Percentiles rank a stretch among this genome's conserved stretches.
phyloP scores from a whole-genome alignment of 2,329 filamentous ascomycete genomes.

The Penicillium sp. region DNA sequence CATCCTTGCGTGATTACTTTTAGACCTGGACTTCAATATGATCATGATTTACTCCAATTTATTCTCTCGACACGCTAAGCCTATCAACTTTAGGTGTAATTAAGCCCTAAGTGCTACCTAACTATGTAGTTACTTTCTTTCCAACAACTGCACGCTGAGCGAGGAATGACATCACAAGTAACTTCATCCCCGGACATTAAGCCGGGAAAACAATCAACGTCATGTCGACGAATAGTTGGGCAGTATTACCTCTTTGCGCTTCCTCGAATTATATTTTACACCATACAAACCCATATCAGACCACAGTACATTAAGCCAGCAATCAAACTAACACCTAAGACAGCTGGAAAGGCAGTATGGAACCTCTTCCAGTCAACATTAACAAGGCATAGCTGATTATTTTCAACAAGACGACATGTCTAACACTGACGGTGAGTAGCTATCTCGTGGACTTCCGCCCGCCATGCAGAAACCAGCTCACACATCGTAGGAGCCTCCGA shows the following conservation, averaged over 20 bases:
- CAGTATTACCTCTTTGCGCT: background rate
- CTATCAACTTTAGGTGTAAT: background rate
- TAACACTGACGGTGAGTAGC: constrained; percentile 5
- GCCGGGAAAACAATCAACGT: background rate
- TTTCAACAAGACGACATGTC: constrained; percentile 11
- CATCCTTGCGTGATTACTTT: constrained; percentile 3
- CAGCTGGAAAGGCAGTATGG: constrained; percentile 17
- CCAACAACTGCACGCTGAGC: background rate
- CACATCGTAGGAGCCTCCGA: constrained; percentile 17
- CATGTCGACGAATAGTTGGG: background rate
- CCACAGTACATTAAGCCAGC: background rate
- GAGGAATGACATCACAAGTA: constrained; percentile 1
- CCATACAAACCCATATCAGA: no score
- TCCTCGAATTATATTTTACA: background rate
- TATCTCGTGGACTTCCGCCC: background rate
- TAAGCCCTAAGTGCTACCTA: background rate
- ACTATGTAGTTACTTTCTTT: no score
- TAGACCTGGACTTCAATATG: constrained; percentile 23
- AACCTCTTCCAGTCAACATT: background rate
- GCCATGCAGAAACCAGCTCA: background rate
- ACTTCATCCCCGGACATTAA: background rate
- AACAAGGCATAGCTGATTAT: background rate
- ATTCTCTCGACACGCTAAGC: background rate
- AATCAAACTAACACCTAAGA: background rate
- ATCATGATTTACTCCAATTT: constrained; percentile 14